phyloP scores from a whole-genome alignment of 2,329 filamentous ascomycete species.

The Endothia cerciana region DNA sequence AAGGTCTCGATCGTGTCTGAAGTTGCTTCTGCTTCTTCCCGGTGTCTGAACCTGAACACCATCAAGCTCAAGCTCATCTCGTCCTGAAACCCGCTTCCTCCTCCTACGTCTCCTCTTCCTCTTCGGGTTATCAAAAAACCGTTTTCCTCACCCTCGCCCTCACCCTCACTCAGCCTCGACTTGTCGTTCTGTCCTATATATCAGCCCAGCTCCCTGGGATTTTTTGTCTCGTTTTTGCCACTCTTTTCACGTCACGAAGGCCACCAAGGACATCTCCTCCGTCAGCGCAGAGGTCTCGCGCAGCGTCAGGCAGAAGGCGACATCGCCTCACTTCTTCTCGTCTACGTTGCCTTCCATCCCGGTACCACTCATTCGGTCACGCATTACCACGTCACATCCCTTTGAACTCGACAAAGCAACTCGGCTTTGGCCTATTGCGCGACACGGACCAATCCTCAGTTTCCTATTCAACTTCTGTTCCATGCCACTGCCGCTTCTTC shows the following conservation, averaged over 20 bases:
- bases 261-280: background rate
- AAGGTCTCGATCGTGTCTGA: too few relatives aligned
- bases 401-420: background rate
- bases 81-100: too few relatives aligned
- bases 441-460: background rate
- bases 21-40: too few relatives aligned
- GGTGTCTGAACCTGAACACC: too few relatives aligned
- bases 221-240: background rate
- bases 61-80: too few relatives aligned
- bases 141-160: too few relatives aligned
- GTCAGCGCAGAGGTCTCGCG: background rate
- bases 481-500: background rate
- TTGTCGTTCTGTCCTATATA: background rate
- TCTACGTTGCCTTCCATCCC: background rate
- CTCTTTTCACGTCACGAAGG: background rate
- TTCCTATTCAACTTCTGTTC: background rate
- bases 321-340: background rate
- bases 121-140: too few relatives aligned
- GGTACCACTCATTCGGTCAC: conserved; percentile 8
- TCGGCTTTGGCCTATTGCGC: background rate
- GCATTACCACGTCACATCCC: background rate
- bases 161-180: background rate
- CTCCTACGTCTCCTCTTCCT: too few relatives aligned
- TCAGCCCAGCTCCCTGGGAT: background rate
- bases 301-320: too few relatives aligned